Percentiles rank a stretch among this genome's conserved stretches.
Evolutionary conservation across 1,139 yeast species (phyloP).

Genomic region (Zygoascus meyerae): DNA sequence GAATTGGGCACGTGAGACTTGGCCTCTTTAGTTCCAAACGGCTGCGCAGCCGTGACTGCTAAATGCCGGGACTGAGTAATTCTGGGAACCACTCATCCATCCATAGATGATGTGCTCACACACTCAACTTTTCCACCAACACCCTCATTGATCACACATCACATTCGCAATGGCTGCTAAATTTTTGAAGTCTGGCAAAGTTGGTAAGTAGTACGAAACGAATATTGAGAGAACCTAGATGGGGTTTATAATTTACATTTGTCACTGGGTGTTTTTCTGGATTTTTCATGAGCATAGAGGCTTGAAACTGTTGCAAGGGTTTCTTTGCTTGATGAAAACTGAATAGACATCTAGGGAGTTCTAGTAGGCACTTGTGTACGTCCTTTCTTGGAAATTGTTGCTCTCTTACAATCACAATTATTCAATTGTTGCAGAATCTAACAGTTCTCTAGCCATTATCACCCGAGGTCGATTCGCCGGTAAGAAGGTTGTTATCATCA

Average conservation of each 20-base stretch:
- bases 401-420: neutral
- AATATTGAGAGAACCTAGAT: slow-evolving; percentile 9
- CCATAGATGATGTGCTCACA: neutral
- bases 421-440: neutral
- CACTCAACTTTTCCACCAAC: slow-evolving; percentile 9
- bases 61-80: neutral
- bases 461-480: slow-evolving; percentile 99
- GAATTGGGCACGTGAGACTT: no score
- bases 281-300: neutral
- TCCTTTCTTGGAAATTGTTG: neutral
- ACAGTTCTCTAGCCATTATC: slow-evolving; percentile 68
- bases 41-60: no score
- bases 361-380: neutral
- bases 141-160: slow-evolving; percentile 1
- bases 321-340: neutral
- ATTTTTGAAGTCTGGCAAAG: slow-evolving; percentile 99
- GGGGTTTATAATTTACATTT: neutral
- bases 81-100: slow-evolving; percentile 10
- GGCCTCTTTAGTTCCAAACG: no score
- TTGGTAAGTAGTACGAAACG: slow-evolving; percentile 62
- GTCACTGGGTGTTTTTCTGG: neutral
- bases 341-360: neutral
- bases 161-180: slow-evolving; percentile 46
- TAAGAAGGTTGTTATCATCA: slow-evolving; percentile 99
- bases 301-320: no score